Evolutionary conservation across 345 rosid genomes (phyloP).

Genomic region (Camelina laxa): DNA sequence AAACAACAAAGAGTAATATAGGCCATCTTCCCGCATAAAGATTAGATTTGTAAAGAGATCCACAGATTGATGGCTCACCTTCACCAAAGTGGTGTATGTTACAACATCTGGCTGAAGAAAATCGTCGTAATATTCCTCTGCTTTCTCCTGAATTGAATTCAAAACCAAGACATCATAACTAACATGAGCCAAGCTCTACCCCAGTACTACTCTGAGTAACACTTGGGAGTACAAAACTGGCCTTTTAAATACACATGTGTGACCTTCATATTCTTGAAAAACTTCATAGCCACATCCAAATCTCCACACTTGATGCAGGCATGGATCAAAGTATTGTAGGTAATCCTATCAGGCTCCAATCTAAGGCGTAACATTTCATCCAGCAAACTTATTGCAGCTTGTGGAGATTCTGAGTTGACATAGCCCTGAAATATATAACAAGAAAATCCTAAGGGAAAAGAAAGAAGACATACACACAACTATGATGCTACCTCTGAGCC

Average conservation of each 20-base stretch:
- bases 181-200: slow-evolving; percentile 34
- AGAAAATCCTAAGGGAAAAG: background rate
- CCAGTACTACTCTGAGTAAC: slow-evolving; percentile 42
- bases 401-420: slow-evolving; percentile 57
- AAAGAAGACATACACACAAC: slow-evolving; percentile 9
- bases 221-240: slow-evolving; percentile 58
- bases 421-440: slow-evolving; percentile 58
- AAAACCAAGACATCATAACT: slow-evolving; percentile 22
- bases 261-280: slow-evolving; percentile 83
- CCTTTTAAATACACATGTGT: slow-evolving; percentile 56
- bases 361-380: slow-evolving; percentile 59
- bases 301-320: slow-evolving; percentile 59
- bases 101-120: slow-evolving; percentile 60
- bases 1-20: slow-evolving; percentile 15
- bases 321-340: slow-evolving; percentile 67
- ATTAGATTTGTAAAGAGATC: slow-evolving; percentile 16
- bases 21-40: background rate
- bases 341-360: slow-evolving; percentile 66
- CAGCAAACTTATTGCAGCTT: slow-evolving; percentile 53
- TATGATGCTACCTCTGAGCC: slow-evolving; percentile 16
- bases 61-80: slow-evolving; percentile 48
- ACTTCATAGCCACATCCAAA: slow-evolving; percentile 64
- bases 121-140: slow-evolving; percentile 40
- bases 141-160: slow-evolving; percentile 53
- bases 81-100: slow-evolving; percentile 69